Evolutionary conservation across 2,329 filamentous ascomycete species (phyloP).

Genomic region (Arthrobotrys sphaeroides): DNA sequence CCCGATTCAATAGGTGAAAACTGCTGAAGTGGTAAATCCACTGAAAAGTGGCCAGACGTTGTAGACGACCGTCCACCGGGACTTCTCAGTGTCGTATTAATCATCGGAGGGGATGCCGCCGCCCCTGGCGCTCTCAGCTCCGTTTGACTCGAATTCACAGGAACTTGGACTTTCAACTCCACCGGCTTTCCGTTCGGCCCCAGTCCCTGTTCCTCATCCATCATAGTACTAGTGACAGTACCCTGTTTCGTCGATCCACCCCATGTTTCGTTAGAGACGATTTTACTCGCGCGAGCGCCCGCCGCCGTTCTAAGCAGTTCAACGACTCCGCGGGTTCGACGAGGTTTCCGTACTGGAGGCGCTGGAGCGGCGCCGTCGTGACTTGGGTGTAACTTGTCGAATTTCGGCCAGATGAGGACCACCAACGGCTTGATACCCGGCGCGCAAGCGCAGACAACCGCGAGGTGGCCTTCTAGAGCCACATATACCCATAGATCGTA

Average conservation of each 20-base stretch:
- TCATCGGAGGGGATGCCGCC: neutral
- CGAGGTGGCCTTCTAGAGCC: conserved; percentile 26
- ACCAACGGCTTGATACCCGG: conserved; percentile 38
- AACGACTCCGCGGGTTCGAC: conserved; percentile 11
- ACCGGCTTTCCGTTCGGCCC: neutral
- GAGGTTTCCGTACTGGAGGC: neutral
- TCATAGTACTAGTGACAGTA: conserved; percentile 12
- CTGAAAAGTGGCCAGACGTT: conserved; percentile 1
- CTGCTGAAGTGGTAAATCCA: conserved; percentile 26
- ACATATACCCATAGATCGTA: conserved; percentile 42
- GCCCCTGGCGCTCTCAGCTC: neutral
- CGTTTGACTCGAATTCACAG: conserved; percentile 8
- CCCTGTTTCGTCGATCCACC: conserved; percentile 26
- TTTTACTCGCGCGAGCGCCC: conserved; percentile 2
- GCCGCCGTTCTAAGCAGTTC: conserved; percentile 16
- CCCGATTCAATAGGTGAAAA: conserved; percentile 21
- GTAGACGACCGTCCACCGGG: conserved; percentile 2
- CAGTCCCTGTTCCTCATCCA: conserved; percentile 11
- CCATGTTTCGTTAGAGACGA: conserved; percentile 23
- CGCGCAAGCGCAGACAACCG: conserved; percentile 32
- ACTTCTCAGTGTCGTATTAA: neutral
- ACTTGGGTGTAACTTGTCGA: conserved; percentile 37
- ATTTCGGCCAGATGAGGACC: conserved; percentile 34
- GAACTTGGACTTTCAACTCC: conserved; percentile 12
- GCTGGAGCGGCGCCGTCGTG: neutral